Base-by-base conservation (phyloP, 2,329 filamentous ascomycete species). In the Colletotrichum eleusines region DNA sequence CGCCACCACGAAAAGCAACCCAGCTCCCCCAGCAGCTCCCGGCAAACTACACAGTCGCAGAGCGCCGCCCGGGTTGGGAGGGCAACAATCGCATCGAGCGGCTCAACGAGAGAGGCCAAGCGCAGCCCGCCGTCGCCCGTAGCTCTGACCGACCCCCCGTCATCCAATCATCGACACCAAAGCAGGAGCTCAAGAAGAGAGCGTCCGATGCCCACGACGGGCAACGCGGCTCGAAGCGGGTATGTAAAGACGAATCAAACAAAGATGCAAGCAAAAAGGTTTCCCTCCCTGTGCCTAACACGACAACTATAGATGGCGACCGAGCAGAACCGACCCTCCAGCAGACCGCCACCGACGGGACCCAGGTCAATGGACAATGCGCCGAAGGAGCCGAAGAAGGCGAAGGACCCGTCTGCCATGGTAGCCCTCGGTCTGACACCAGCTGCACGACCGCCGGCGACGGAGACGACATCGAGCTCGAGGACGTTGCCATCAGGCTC, bases 351-450 rank as follows among this genome's bases (percentile, higher is more conserved):
- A 77, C 65, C 73, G 60, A 70, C 59, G 33, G 72, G 72, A 16
- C 72, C 73, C n/a, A 71, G 54, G 31, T 63, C 63, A 48, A 71
- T 65, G 69, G 44, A 44, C 59, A 51, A 57, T 5, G 26, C 51
- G 20, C 38, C 51, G 51, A 77, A 72, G 61, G 73, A 74, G 16
- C 73, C 76, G 28, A 74, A 69, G 33, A 76, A 77, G 53, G 76
- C 79, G 11, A 78, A 75, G 11, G 86, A 88, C 64, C 86, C 86
- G 2, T 86, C 86, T 2, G 86, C 85, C 23, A 85, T 87, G 84
- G 82, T 85, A 66, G 83, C 85, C 26, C 78, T 88, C 55, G 85
- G 85, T 8, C 76, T 88, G 73, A 79, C 76, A 14, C 84, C 85
- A 28, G 85, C 84, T 8, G 80, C 83, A 70, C 79, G 84, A 46